Evolutionary conservation across 495 filamentous ascomycete species (phyloP).

Genomic region (Elasticomyces elasticus): DNA sequence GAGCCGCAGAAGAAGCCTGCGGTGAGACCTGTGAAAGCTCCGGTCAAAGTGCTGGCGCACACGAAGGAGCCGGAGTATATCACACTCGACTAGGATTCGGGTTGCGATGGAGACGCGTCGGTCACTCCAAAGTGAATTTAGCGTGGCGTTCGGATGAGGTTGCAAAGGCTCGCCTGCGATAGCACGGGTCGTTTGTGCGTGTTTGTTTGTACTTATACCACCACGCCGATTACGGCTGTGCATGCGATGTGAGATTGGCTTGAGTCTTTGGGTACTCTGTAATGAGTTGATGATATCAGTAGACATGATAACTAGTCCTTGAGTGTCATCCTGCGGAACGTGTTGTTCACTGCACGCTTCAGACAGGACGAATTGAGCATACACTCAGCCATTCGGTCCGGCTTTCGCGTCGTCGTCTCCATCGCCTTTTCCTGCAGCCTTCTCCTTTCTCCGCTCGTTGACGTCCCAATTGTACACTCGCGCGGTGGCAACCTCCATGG

Average conservation of each 20-base stretch:
- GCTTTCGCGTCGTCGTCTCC: conserved; percentile 1
- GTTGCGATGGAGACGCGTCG: neutral
- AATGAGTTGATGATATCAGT: conserved; percentile 2
- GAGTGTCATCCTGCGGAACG: too few relatives aligned
- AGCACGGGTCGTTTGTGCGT: neutral
- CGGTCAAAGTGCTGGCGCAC: neutral
- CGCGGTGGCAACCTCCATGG: conserved; percentile 90
- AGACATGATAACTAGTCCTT: neutral
- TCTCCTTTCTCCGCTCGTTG: conserved; percentile 84
- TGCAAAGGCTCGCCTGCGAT: neutral
- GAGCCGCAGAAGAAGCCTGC: neutral
- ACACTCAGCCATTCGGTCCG: conserved; percentile 4
- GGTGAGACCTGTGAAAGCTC: neutral
- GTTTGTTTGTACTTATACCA: conserved; percentile 4
- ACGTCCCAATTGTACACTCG: conserved; percentile 99
- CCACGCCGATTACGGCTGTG: neutral
- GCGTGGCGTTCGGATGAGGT: neutral
- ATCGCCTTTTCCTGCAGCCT: conserved; percentile 42
- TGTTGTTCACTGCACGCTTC: neutral
- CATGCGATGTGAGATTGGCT: neutral
- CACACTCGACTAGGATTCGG: conserved; percentile 8
- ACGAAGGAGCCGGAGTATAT: conserved; percentile 9
- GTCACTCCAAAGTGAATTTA: neutral
- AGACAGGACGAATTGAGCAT: too few relatives aligned
- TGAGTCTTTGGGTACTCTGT: neutral